Base-by-base conservation (phyloP, 257 asterid species). In the Solanum chilense region DNA sequence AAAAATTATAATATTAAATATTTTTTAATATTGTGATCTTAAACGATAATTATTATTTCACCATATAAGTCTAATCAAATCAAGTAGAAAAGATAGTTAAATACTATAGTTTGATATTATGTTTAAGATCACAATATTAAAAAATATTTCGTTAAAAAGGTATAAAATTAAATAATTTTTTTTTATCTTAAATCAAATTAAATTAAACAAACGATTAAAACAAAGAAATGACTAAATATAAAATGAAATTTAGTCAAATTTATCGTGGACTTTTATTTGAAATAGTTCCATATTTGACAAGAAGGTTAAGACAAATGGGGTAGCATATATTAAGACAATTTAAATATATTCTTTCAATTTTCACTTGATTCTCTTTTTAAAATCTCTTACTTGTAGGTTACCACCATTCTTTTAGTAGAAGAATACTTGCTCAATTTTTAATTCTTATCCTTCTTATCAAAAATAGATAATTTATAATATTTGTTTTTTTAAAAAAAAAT, bases 91-190 rank as follows among this genome's bases (percentile, higher is more conserved):
- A 15, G 18, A 27, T 68, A 68, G 75, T 25, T 64, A 13, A 64
- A 25, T 27, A 64, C 33, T 5, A 64, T 64, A 12, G 35, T 12
- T 64, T 14, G 23, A 29, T 27, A 68, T 16, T 27, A 68, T 68
- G 31, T 62, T 62, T 62, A n/a, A n/a, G 15, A 62, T 62, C 0
- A 1, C 6, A 64, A 64, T 11, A 64, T 64, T 64, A 5, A 11
- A n/a, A 1, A n/a, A 14, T 14, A 0, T 64, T n/a, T 62, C 11
- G 2, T 7, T 4, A 62, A 1, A 23, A 23, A 29, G 4, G 2
- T 23, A 23, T 6, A 60, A 23, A 60, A 60, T 23, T 23, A 0
- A 60, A 33, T 1, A 33, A 3, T 33, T 33, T 4, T 33, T 33
- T 33, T n/a, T 5, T 5, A 1, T n/a, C 5, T 64, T 2, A 64